Evolutionary conservation across 1,284 basidiomycete species (phyloP), one percentile per base, ranked within the genome.

Genomic region (Sporisorium reilianum): DNA sequence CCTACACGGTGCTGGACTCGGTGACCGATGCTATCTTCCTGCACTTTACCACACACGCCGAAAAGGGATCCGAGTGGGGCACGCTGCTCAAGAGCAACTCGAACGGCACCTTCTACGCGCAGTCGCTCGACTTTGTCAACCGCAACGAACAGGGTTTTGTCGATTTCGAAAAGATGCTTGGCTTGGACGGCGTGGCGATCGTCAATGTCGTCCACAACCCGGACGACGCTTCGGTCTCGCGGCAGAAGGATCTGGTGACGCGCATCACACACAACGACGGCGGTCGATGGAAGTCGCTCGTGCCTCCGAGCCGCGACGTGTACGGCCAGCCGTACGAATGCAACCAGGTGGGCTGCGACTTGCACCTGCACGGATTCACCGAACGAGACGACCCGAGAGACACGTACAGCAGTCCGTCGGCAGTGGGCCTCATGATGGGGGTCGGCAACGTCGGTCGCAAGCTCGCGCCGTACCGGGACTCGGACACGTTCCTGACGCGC

Each of bases 91-190:
- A 85, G 95, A 86, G 97, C 49, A 98, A 99, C 86, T 97, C 93
- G 45, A 99, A 99, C 82, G 96, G 96, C 36, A 99, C 97, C 0
- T 98, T 97, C 87, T 99, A 94, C 84, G 90, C 92, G 26, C 85
- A 95, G 18, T 93, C 94, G 0, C 83, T 93, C 51, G 92, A 93
- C 77, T 89, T 94, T 78, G 96, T 94, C 64, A 99, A 99, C 85
- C 90, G 96, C 26, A 91, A 99, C 84, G 87, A 89, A 0, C 84
- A 87, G 0, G 96, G 97, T 16, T 98, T 89, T 79, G 96, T 95
- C 49, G 97, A 99, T 85, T 99, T 99, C 80, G 96, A 99, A 87
- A 99, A 98, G 88, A 93, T 98, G 89, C 90, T 93, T 65, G 95
- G 94, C 2, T 86, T 99, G 52, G 95, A 99, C 85, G 96, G 96